Base-by-base conservation (phyloP, 352 stramenopile genomes). In the Globisporangium polare region DNA sequence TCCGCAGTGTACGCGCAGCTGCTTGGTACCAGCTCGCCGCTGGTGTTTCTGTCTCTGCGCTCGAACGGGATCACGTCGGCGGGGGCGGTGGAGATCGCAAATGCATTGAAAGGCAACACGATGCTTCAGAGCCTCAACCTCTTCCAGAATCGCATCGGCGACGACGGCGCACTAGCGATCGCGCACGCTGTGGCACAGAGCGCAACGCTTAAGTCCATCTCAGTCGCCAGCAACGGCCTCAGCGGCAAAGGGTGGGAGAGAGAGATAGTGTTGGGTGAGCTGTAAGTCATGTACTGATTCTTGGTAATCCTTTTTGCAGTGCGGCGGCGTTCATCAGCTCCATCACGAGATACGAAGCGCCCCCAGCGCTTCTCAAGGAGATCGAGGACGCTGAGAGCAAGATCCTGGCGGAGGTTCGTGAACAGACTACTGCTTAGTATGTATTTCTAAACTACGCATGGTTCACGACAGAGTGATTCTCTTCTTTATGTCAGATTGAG, bases 1-100 rank as follows among this genome's bases (percentile, higher is more conserved):
- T 58, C 33, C 6, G 53, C 67, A 13, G 50, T 80, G 15, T 84
- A 84, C 55, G 71, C 75, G 0, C 65, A 76, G 26, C 58, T 89
- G 8, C 58, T 93, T 13, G 56, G 47, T 2, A 61, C 69, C 1
- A 24, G 55, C 22, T 88, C 80, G 22, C 64, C 46, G 15, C 56
- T 93, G 15, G 72, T 75, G 20, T 76, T 78, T 12, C 63, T 93
- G 17, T 93, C 81, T 26, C 58, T 93, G n/a, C 78, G 84, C 8
- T 67, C 78, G 13, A 88, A 86, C 39, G 82, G 75, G 9, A 86
- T 93, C 58, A 71, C 61, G 0, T 53, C 54, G 13, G 51, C 37
- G 15, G 78, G 75, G 56, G 80, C 77, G 0, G 29, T 53, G 1
- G 75, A 72, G 22, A 63, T 93, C 5, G 81, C 78, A 0, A 46